phyloP scores from a whole-genome alignment of 768 basidiomycete genomes.

The Tylopilus vinaceipallidus region DNA sequence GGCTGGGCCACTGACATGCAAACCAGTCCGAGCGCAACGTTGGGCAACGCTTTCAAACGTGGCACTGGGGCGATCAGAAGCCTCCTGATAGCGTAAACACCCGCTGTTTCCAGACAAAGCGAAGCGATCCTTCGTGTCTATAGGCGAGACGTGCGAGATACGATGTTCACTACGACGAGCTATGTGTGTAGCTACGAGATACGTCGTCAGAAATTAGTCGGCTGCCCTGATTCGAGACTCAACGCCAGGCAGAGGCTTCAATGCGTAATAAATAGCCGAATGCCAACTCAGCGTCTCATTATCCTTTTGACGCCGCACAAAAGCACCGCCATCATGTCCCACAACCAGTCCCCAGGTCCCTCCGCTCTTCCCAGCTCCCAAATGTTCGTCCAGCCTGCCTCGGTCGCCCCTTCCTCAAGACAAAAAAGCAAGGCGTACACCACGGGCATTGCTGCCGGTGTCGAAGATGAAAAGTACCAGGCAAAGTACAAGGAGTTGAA shows the following conservation, averaged over 20 bases:
- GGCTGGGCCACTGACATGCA: background rate
- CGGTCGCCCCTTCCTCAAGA: constrained; percentile 34
- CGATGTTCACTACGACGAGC: background rate
- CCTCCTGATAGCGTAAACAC: background rate
- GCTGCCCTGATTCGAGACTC: constrained; percentile 22
- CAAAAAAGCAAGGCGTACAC: constrained; percentile 49
- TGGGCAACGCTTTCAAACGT: constrained; percentile 1
- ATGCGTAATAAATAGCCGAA: constrained; percentile 30
- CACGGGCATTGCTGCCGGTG: constrained; percentile 71
- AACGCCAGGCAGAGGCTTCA: constrained; percentile 26
- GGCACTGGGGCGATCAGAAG: constrained; percentile 5
- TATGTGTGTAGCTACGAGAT: constrained; percentile 5
- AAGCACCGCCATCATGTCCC: constrained; percentile 60
- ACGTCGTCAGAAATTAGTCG: constrained; percentile 10
- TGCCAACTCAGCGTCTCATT: constrained; percentile 30
- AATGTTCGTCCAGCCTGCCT: constrained; percentile 32
- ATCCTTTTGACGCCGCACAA: constrained; percentile 31
- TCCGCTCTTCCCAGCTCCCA: constrained; percentile 41
- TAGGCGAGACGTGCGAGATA: background rate
- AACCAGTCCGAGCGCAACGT: constrained; percentile 15
- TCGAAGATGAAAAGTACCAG: constrained; percentile 84
- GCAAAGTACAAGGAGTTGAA: constrained; percentile 87
- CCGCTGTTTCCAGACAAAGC: background rate
- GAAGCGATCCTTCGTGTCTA: background rate
- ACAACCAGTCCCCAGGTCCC: constrained; percentile 55